Conservation (phyloP, 768 basidiomycete species). For the Rhodosporidiobolus odoratus region DNA sequence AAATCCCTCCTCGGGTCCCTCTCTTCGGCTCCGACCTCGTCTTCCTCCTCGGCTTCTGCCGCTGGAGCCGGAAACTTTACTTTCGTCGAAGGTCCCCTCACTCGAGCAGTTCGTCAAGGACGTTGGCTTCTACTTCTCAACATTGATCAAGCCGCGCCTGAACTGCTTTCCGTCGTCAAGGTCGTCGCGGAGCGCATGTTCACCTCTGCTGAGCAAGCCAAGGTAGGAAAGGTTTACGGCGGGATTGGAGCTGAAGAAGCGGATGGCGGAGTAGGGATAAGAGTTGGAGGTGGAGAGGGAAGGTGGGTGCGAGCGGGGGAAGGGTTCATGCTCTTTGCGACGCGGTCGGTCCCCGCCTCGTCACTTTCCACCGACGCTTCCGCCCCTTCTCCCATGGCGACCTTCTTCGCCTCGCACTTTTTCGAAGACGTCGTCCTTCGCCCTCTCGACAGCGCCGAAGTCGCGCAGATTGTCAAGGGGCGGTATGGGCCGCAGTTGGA, state of each 20-base stretch:
- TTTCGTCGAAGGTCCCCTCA: constrained; percentile 90
- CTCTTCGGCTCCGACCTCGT: constrained; percentile 62
- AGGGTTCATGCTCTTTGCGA: constrained; percentile 81
- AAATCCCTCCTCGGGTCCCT: constrained; percentile 90
- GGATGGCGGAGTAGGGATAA: constrained; percentile 32
- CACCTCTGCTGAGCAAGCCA: constrained; percentile 31
- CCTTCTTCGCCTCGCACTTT: constrained; percentile 80
- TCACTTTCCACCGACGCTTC: neutral
- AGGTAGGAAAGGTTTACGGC: constrained; percentile 40
- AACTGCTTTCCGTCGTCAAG: constrained; percentile 80
- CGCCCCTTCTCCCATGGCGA: constrained; percentile 53
- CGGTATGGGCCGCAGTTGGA: constrained; percentile 59
- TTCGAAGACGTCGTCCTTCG: constrained; percentile 65
- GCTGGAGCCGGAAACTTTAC: constrained; percentile 80
- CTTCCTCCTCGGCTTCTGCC: constrained; percentile 5
- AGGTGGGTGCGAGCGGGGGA: constrained; percentile 65
- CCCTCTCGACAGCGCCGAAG: constrained; percentile 62
- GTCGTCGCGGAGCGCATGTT: constrained; percentile 65
- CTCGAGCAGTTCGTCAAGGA: constrained; percentile 81
- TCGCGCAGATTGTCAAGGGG: constrained; percentile 62
- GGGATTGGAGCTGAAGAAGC: constrained; percentile 69
- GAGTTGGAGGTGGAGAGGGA: constrained; percentile 71
- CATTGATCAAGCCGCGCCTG: constrained; percentile 80
- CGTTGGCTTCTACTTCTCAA: constrained; percentile 90
- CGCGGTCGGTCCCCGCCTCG: constrained; percentile 58